These are phyloP conservation scores for Nannizziopsis arthrosporioides DNA, from an alignment of 2,329 filamentous ascomycete genomes.

Conservation along the genomic window DNA sequence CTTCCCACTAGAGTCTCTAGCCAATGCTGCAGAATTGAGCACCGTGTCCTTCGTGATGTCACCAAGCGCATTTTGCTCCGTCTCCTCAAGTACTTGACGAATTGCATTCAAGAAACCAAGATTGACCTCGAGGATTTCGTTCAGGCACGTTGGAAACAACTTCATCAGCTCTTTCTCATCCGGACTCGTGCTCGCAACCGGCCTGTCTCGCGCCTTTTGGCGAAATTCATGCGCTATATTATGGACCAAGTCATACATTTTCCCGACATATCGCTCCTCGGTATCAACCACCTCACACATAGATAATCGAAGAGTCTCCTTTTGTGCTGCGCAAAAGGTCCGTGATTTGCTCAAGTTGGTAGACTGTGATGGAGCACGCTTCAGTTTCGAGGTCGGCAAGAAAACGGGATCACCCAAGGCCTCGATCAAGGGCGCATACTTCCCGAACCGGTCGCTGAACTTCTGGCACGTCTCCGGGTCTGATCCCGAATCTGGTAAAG, in stretches of 20 bases:
- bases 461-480: slow-evolving; percentile 54
- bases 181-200: slow-evolving; percentile 55
- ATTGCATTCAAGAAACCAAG: slow-evolving; percentile 67
- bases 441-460: slow-evolving; percentile 59
- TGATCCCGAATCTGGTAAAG: slow-evolving; percentile 48
- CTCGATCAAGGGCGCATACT: slow-evolving; percentile 64
- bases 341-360: slow-evolving; percentile 67
- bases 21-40: slow-evolving; percentile 37
- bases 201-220: slow-evolving; percentile 50
- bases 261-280: slow-evolving; percentile 84
- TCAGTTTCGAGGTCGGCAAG: slow-evolving; percentile 70
- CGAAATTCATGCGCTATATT: slow-evolving; percentile 72
- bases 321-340: slow-evolving; percentile 68
- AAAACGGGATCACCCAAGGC: slow-evolving; percentile 76
- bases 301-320: slow-evolving; percentile 72
- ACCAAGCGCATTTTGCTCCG: slow-evolving; percentile 64
- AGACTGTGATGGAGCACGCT: slow-evolving; percentile 76
- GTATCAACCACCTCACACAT: slow-evolving; percentile 86
- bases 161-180: slow-evolving; percentile 59
- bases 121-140: slow-evolving; percentile 72
- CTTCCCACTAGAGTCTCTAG: slow-evolving; percentile 34
- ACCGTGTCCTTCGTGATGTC: slow-evolving; percentile 56
- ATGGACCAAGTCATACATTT: slow-evolving; percentile 71
- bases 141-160: slow-evolving; percentile 70
- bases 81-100: slow-evolving; percentile 64